Base-by-base conservation (phyloP, 139 green algal genomes). In the Ulvella scutata region DNA sequence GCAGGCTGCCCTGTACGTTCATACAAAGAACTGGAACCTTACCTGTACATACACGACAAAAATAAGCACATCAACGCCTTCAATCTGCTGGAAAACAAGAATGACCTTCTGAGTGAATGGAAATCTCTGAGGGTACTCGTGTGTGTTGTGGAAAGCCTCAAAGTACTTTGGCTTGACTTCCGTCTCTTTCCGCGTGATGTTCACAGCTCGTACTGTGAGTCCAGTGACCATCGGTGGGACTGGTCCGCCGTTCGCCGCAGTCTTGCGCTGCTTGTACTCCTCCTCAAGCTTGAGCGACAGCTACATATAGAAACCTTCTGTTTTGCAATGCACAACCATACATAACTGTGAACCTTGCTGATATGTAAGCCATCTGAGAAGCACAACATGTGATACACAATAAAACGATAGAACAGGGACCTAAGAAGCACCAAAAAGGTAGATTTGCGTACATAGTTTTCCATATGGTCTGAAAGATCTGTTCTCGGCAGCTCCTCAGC, bases 101-200 rank as follows among this genome's bases (percentile, higher is more conserved):
- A 99, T 82, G 61, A 96, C 93, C 78, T 96, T 96, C 75, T 97
- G 95, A 29, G 84, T 82, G 87, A 98, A 98, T 9, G 82, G 74
- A 75, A 97, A 96, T 38, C 90, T 84, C 10, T 79, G 78, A 3
- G 88, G 76, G 80, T 90, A 94, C 62, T 84, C 87, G 6, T 92
- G 80, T 4, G 40, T 34, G 33, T 60, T 51, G 73, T 81, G 59
- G 77, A 96, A 97, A 7, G 87, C 76, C 2, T 94, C 82, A 36
- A 83, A 72, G 78, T 97, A 97, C 29, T 85, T 83, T 3, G 83
- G 78, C 80, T 94, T 95, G 23, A 90, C 87, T 60, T 97, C 92
- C 37, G 88, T 85, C 77, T 89, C 88, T 85, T 98, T 98, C 39
- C 86, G 84, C 20, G 96, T 86, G 78, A 86, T 94, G 80, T 96